Evolutionary conservation across 495 filamentous ascomycete species (phyloP), one percentile per base, ranked within the genome.

Genomic region (Ascobolus immersus): DNA sequence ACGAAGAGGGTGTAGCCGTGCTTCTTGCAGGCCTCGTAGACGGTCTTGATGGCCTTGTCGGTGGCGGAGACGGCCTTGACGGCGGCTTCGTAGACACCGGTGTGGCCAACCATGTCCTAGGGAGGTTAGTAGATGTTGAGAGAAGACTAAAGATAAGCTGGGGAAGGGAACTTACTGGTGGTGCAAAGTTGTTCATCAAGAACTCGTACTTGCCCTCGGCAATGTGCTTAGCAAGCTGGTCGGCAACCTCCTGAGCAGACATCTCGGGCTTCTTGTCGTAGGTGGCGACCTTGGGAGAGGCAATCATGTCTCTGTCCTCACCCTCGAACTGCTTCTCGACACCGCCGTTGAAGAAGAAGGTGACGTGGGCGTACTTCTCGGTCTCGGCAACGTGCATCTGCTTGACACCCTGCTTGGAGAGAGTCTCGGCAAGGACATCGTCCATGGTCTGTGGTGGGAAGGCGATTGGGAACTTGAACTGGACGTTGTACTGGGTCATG

Each of bases 161-260:
- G 4, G 11, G 17, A 6, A 30, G 24, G 6, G 14, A 12, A 21
- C 42, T 29, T 33, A 44, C 42, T 9, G 86, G 89, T 14, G 89
- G 84, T 20, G 86, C 86, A 52, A 96, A 94, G 67, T 96, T 96
- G 71, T 94, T 93, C 86, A 96, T 96, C 47, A 96, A 57, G 49
- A 96, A 93, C 48, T 81, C 78, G 56, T 82, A 86, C 41, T 73
- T 67, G 44, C 65, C 62, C 55, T 79, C 74, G 10, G 50, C 63
- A 44, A 96, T 73, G 34, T 82, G 67, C 58, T 82, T 76, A 54
- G 61, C 63, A 37, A 91, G 69, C 59, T 86, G 79, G 40, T 86
- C 61, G 12, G 77, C 89, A 8, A 96, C 86, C 12, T 58, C 75
- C 34, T 67, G 72, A 27, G 81, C 81, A 46, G 76, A 86, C 86